Evolutionary conservation across 345 rosid genomes (phyloP), one percentile per base, ranked within the genome.

Genomic region (Bruguiera gymnorhiza): DNA sequence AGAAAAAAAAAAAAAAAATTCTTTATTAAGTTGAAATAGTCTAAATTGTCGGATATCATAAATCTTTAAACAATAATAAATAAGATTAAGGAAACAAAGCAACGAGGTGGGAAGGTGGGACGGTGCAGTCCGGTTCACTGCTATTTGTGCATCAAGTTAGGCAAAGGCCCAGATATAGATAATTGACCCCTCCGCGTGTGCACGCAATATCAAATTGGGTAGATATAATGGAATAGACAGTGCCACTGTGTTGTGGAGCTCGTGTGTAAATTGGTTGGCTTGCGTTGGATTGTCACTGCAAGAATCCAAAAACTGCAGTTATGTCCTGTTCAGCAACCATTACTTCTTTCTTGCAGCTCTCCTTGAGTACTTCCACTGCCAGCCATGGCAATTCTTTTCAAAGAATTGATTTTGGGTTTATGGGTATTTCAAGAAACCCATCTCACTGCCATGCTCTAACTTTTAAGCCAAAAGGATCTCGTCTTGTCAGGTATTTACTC

Each of bases 391-490:
- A 43, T 63, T 62, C 20, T 24, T 60, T 30, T 30, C 73, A 68
- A 39, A 73, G 70, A 58, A 60, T 50, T 57, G 60, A 74, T 57
- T 62, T 68, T 76, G 68, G 75, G 56, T 31, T 61, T n/a, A 1
- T 65, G 52, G 66, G 66, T 31, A 19, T 20, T 48, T 48, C 75
- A 15, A 73, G 39, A 19, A 50, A 43, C 58, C 64, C 65, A 13
- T 27, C 26, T 46, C 20, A 54, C 23, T 3, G 6, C 59, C 56
- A 23, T 48, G 43, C 11, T 32, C 53, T 70, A 50, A 37, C 20
- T 60, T 46, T 56, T 6, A 80, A 73, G 63, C 69, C 77, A 2
- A 70, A 67, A 66, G 57, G 65, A 39, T 70, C 73, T 70, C 29
- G 34, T 29, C 57, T 21, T 66, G 63, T 76, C 48, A 73, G 82